Evolutionary conservation across 2,329 filamentous ascomycete genomes (phyloP).

Genomic region (Amesomyces nigricolor): DNA sequence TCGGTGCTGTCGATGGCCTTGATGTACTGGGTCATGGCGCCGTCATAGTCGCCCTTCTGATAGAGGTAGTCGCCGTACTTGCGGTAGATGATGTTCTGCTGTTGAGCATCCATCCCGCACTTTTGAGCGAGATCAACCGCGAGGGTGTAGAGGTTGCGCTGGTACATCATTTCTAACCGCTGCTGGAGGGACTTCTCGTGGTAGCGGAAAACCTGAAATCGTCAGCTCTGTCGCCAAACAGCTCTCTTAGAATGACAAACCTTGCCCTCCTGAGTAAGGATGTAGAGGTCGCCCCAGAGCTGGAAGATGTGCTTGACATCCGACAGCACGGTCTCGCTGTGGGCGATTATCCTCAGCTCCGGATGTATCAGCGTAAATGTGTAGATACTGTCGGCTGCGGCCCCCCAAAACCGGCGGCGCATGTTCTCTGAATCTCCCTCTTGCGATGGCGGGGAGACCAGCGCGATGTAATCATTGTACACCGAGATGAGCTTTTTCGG

Average conservation of each 20-base stretch:
- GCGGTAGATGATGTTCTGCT: constrained; percentile 88
- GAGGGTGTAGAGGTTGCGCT: constrained; percentile 84
- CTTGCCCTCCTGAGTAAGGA: constrained; percentile 90
- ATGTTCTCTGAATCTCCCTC: constrained; percentile 55
- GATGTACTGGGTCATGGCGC: constrained; percentile 98
- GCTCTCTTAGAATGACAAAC: constrained; percentile 37
- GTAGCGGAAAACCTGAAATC: constrained; percentile 65
- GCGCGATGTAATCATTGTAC: constrained; percentile 78
- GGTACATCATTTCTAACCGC: constrained; percentile 87
- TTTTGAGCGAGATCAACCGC: constrained; percentile 93
- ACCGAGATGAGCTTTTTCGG: constrained; percentile 76
- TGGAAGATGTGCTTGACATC: constrained; percentile 74
- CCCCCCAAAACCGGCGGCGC: constrained; percentile 65
- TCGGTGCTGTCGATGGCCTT: constrained; percentile 94
- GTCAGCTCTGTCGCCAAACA: constrained; percentile 23
- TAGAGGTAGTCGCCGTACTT: constrained; percentile 94
- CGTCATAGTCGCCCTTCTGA: constrained; percentile 92
- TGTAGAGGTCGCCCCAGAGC: constrained; percentile 86
- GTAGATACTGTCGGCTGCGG: constrained; percentile 70
- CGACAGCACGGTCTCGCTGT: constrained; percentile 78
- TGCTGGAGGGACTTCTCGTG: constrained; percentile 88
- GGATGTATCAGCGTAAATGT: constrained; percentile 90
- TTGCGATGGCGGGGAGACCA: constrained; percentile 71
- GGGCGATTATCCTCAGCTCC: constrained; percentile 81
- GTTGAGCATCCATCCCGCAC: constrained; percentile 68